phyloP scores from a whole-genome alignment of 371 early-diverging fungal species.

The Fennellomyces sp. region DNA sequence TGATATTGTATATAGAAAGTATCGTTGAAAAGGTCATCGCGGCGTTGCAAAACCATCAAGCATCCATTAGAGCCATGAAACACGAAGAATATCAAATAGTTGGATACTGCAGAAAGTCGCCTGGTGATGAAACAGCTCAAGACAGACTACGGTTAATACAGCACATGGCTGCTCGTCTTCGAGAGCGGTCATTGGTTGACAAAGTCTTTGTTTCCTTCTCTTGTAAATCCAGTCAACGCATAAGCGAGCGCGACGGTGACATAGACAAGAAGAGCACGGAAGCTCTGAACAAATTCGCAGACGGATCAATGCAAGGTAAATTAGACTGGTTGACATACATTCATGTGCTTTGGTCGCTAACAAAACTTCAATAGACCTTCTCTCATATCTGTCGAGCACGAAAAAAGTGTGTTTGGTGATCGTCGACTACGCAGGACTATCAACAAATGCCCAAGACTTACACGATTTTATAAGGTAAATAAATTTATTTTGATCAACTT shows the following conservation, averaged over 20 bases:
- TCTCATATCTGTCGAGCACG: background rate
- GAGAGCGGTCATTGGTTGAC: constrained; percentile 9
- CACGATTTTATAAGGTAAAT: constrained; percentile 4
- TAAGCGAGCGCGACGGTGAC: background rate
- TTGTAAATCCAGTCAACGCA: background rate
- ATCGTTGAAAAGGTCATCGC: background rate
- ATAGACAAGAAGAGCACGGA: background rate
- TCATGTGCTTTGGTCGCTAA: background rate
- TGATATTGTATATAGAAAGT: background rate
- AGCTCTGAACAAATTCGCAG: background rate
- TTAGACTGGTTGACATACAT: background rate
- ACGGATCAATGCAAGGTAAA: constrained; percentile 1
- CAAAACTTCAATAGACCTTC: background rate
- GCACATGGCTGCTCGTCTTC: constrained; percentile 6
- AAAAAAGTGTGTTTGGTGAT: constrained; percentile 6
- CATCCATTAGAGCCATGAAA: background rate
- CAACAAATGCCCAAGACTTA: constrained; percentile 6
- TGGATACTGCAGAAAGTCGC: constrained; percentile 7
- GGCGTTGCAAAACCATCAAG: constrained; percentile 1
- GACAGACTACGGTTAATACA: constrained; percentile 5
- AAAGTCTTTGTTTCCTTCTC: constrained; percentile 7
- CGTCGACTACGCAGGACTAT: constrained; percentile 5
- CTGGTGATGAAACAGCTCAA: constrained; percentile 1
- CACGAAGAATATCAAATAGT: constrained; percentile 6
- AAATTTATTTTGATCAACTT: background rate